Conservation (phyloP, 78 protist species). For the Planoprotostelium fungivorum region DNA sequence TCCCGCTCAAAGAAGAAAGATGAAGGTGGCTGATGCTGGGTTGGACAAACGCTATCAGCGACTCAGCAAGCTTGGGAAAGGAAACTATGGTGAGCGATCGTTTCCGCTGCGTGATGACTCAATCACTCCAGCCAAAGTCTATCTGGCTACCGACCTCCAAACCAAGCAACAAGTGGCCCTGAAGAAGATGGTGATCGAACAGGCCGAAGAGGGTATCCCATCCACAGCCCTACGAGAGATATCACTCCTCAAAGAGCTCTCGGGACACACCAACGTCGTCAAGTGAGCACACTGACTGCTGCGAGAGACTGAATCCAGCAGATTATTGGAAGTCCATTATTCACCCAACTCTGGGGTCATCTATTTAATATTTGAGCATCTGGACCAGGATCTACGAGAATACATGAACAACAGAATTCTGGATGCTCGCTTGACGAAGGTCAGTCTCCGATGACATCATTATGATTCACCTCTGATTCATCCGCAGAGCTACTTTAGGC, state of each 20-base stretch:
- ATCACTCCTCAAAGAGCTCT: constrained; percentile 91
- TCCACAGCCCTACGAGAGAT: constrained; percentile 97
- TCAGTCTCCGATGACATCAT: neutral
- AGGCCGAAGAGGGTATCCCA: constrained; percentile 98
- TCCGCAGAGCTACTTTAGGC: constrained; percentile 49
- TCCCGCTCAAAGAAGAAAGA: too few species aligned
- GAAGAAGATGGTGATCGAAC: constrained; percentile 95
- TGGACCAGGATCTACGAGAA: constrained; percentile 94
- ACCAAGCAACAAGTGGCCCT: constrained; percentile 79
- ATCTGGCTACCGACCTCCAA: neutral
- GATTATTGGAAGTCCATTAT: neutral
- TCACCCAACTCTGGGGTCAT: neutral
- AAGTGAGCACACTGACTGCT: constrained; percentile 16
- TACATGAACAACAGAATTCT: constrained; percentile 73
- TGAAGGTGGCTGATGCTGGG: neutral
- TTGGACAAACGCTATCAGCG: neutral
- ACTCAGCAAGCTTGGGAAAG: neutral
- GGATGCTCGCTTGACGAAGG: constrained; percentile 57
- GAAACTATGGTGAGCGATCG: neutral
- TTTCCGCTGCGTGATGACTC: neutral
- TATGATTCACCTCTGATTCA: constrained; percentile 1
- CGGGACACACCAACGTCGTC: constrained; percentile 93
- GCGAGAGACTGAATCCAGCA: neutral
- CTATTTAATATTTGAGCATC: constrained; percentile 95
- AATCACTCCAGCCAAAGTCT: neutral